phyloP scores from a whole-genome alignment of 495 filamentous ascomycete species.

The Penicillium macrosclerotiorum region DNA sequence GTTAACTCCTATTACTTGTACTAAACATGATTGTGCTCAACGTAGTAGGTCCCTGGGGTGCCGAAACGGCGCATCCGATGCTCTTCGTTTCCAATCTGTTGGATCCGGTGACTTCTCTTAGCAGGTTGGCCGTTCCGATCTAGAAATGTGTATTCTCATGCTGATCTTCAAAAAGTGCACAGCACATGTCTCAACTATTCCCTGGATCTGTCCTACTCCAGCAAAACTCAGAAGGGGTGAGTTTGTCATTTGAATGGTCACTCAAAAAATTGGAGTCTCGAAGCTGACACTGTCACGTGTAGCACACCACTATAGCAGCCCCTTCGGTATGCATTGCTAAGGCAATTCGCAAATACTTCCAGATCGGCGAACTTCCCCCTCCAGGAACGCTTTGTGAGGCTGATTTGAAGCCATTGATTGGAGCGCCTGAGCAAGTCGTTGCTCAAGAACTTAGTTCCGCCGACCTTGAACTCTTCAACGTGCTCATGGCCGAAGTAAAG shows the following conservation, averaged over 20 bases:
- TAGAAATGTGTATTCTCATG: background rate
- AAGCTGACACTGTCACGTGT: background rate
- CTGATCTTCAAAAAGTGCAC: constrained; percentile 33
- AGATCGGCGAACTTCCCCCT: constrained; percentile 42
- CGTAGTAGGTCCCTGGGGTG: background rate
- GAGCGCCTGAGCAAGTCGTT: background rate
- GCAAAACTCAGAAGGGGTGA: constrained; percentile 55
- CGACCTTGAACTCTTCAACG: constrained; percentile 23
- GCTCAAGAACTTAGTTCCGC: constrained; percentile 5
- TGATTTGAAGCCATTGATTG: constrained; percentile 32
- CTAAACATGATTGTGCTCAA: background rate
- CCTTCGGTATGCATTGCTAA: constrained; percentile 49
- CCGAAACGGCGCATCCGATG: constrained; percentile 53
- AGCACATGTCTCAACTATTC: constrained; percentile 49
- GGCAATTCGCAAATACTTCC: constrained; percentile 46
- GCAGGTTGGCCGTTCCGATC: constrained; percentile 17
- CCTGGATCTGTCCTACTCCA: constrained; percentile 51
- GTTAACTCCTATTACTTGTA: too few species aligned
- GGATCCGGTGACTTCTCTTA: constrained; percentile 60
- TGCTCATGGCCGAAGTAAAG: constrained; percentile 18
- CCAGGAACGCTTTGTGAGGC: constrained; percentile 42
- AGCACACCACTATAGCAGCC: constrained; percentile 48
- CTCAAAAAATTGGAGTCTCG: background rate
- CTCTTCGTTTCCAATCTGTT: constrained; percentile 58
- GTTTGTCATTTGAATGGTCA: constrained; percentile 15